Conservation (phyloP, 2,329 filamentous ascomycete genomes). For the Cercospora janseana region DNA sequence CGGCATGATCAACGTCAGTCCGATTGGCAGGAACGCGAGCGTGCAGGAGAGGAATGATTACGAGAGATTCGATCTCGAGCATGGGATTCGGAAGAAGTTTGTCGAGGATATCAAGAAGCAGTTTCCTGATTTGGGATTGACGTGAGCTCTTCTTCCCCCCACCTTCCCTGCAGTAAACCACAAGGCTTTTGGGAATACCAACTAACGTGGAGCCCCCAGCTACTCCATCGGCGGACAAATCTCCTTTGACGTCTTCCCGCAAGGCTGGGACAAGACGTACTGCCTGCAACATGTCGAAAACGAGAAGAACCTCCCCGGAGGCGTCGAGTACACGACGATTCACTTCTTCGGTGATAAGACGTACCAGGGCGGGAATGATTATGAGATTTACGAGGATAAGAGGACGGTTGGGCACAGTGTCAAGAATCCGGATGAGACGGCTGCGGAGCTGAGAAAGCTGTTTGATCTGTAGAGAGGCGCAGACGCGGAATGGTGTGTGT, state of each 20-base stretch:
- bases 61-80: constrained; percentile 73
- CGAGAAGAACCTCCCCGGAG: constrained; percentile 65
- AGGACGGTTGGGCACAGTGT: constrained; percentile 85
- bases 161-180: too few species aligned
- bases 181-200: not conserved
- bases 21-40: constrained; percentile 82
- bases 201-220: constrained; percentile 44
- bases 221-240: constrained; percentile 97
- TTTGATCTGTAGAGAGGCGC: constrained; percentile 56
- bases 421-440: constrained; percentile 76
- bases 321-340: constrained; percentile 77
- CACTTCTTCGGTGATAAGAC: constrained; percentile 99
- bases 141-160: constrained; percentile 55
- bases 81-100: constrained; percentile 73
- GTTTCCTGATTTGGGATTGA: constrained; percentile 81
- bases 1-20: constrained; percentile 85
- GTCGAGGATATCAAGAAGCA: constrained; percentile 73
- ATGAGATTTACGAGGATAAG: constrained; percentile 82
- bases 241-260: constrained; percentile 96
- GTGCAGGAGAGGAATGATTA: constrained; percentile 78
- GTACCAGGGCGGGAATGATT: constrained; percentile 86
- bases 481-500: too few species aligned
- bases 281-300: constrained; percentile 83
- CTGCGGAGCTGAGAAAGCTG: constrained; percentile 73
- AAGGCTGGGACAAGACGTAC: constrained; percentile 98